These are phyloP conservation scores for Penicillium hordei DNA, from an alignment of 2,329 filamentous ascomycete genomes.

Conservation along the genomic window DNA sequence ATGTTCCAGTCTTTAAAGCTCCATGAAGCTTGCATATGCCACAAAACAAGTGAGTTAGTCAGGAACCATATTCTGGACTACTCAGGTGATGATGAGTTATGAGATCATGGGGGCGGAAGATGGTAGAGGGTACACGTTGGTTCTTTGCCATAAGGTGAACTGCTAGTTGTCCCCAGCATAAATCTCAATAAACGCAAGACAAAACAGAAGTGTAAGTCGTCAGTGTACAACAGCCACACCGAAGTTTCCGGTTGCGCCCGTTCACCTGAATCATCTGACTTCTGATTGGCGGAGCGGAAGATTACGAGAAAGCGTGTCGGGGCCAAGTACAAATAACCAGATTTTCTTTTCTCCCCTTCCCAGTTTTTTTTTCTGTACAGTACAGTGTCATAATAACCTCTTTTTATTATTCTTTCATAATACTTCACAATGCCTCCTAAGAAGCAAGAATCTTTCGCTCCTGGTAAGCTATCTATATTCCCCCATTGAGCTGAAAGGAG, in stretches of 20 bases:
- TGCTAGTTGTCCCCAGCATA: not conserved
- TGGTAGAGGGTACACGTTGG: not conserved
- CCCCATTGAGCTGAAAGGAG: not conserved
- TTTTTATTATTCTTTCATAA: constrained; percentile 15
- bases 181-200: not conserved
- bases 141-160: not conserved
- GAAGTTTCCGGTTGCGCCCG: constrained; percentile 38
- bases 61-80: not conserved
- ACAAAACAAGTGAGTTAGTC: not conserved
- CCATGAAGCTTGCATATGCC: not conserved
- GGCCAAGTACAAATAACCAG: constrained; percentile 40
- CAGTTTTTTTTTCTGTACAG: constrained; percentile 22
- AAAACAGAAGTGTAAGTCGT: not conserved
- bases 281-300: constrained; percentile 35
- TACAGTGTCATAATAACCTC: constrained; percentile 21
- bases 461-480: constrained; percentile 21
- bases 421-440: constrained; percentile 26
- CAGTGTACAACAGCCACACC: constrained; percentile 12
- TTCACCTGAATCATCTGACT: constrained; percentile 34
- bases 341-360: constrained; percentile 30
- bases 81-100: constrained; percentile 18
- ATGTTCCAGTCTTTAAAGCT: not conserved
- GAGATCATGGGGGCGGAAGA: constrained; percentile 18
- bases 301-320: constrained; percentile 40
- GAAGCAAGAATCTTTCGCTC: constrained; percentile 26